These are phyloP conservation scores for Pythium phragmiticola DNA, from an alignment of 352 stramenopile genomes.

Conservation along the genomic window DNA sequence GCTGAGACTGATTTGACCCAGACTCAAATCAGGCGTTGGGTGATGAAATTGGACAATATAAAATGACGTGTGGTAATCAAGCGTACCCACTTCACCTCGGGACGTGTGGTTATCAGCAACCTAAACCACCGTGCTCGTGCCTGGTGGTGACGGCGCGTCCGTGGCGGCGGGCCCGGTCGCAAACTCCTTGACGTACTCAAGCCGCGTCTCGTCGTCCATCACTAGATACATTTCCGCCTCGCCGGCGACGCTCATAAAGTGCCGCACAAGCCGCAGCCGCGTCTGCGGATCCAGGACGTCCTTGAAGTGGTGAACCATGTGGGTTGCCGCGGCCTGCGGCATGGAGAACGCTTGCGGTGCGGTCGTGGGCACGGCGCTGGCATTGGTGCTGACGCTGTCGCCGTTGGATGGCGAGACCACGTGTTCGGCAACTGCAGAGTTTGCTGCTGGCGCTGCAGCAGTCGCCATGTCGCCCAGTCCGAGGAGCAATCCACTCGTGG, in stretches of 20 bases:
- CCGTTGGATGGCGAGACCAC: not conserved
- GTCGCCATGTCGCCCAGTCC: slow-evolving; percentile 14
- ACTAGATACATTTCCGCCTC: slow-evolving; percentile 48
- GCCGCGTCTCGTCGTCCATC: slow-evolving; percentile 45
- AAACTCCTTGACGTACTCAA: slow-evolving; percentile 55
- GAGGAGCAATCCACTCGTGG: slow-evolving; percentile 18
- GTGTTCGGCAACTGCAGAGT: not conserved
- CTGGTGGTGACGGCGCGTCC: slow-evolving; percentile 2
- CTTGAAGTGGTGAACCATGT: slow-evolving; percentile 47
- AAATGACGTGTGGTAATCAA: slow-evolving; percentile 23
- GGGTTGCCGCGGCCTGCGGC: slow-evolving; percentile 38
- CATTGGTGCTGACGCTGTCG: not conserved
- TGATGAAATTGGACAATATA: slow-evolving; percentile 18
- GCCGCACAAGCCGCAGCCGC: slow-evolving; percentile 40
- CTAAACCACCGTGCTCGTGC: not conserved
- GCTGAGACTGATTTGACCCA: slow-evolving; percentile 26
- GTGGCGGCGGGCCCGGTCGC: not conserved
- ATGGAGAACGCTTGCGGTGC: slow-evolving; percentile 4
- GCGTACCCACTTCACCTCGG: slow-evolving; percentile 10
- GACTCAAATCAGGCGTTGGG: not conserved
- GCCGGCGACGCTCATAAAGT: slow-evolving; percentile 33
- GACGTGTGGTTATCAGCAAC: slow-evolving; percentile 23
- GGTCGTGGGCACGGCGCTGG: not conserved
- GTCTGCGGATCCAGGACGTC: slow-evolving; percentile 30
- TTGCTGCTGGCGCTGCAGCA: not conserved